Evolutionary conservation across 2,329 filamentous ascomycete species (phyloP), one percentile per base, ranked within the genome.

Genomic region (Colletotrichum spaethianum): DNA sequence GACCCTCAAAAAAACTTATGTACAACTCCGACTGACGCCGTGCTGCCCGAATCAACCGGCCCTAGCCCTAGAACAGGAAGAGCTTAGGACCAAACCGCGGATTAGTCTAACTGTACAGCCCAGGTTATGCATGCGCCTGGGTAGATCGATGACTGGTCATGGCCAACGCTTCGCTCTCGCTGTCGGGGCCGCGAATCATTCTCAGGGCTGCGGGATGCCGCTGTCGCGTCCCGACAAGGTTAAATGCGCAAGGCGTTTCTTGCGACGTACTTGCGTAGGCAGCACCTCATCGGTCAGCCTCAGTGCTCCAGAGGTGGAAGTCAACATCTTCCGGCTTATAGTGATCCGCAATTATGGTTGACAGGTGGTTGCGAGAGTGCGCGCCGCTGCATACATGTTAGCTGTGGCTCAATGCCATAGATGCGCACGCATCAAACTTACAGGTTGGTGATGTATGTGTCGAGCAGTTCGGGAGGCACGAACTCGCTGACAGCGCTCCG

Each of bases 371-470:
- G 68, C 90, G 90, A 23, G 91, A 91, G 81, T 93, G 90, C 38
- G 89, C 90, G 40, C 92, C 92, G 74, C 90, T 92, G 72, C 36
- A 20, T 14, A 63, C 28, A 44, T 67, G 56, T 63, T 68, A 74
- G 63, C 42, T 38, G 12, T 42, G 16, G 28, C 40, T 46, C 8
- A 23, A 50, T 20, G 14, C 18, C 56, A 40, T 42, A 16, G 7
- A 62, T 31, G 52, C 4, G 74, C 77, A 74, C 38, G 63, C 33
- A 26, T 20, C 7, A 18, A n/a, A 83, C 86, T 81, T 82, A 87
- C 86, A 87, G 73, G 70, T 98, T 97, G 23, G 94, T 97, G 76
- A 97, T 94, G 80, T 96, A 96, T 40, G 93, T 88, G 81, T 94
- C 92, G 46, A 96, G 89, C 70, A 93, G 83, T 75, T 94, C 93